These are phyloP conservation scores for Huntiella bhutanensis DNA, from an alignment of 2,329 filamentous ascomycete genomes.

Conservation along the genomic window DNA sequence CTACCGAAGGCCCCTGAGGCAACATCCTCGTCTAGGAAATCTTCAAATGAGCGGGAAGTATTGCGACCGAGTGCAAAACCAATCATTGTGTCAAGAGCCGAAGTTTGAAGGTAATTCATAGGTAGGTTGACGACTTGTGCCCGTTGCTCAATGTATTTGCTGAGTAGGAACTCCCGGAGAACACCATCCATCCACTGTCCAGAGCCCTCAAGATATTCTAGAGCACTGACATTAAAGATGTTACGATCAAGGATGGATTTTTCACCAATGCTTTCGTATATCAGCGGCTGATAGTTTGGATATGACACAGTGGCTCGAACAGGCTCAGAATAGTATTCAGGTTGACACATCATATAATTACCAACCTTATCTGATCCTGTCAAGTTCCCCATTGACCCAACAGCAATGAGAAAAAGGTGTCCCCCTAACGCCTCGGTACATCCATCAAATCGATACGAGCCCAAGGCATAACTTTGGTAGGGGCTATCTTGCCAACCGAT, in stretches of 20 bases:
- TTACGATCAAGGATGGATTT: constrained; percentile 11
- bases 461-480: constrained; percentile 18
- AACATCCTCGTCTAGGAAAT: too few relatives aligned
- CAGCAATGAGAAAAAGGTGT: constrained; percentile 21
- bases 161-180: constrained; percentile 15
- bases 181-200: constrained; percentile 13
- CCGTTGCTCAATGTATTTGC: constrained; percentile 15
- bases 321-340: constrained; percentile 26
- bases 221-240: constrained; percentile 20
- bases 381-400: constrained; percentile 9
- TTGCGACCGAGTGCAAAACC: too few relatives aligned
- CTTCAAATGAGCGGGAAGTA: too few relatives aligned
- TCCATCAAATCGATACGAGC: constrained; percentile 2
- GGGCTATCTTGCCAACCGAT: constrained; percentile 23
- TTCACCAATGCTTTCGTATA: neutral
- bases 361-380: constrained; percentile 8
- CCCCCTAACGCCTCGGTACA: constrained; percentile 17
- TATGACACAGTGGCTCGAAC: constrained; percentile 22
- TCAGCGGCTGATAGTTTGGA: constrained; percentile 12
- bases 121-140: constrained; percentile 10
- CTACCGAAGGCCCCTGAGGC: too few relatives aligned
- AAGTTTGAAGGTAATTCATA: neutral
- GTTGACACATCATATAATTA: constrained; percentile 24
- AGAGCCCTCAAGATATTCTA: constrained; percentile 18
- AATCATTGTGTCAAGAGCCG: too few relatives aligned